Evolutionary conservation across 495 filamentous ascomycete species (phyloP).

Genomic region (Amphirosellinia nigrospora): DNA sequence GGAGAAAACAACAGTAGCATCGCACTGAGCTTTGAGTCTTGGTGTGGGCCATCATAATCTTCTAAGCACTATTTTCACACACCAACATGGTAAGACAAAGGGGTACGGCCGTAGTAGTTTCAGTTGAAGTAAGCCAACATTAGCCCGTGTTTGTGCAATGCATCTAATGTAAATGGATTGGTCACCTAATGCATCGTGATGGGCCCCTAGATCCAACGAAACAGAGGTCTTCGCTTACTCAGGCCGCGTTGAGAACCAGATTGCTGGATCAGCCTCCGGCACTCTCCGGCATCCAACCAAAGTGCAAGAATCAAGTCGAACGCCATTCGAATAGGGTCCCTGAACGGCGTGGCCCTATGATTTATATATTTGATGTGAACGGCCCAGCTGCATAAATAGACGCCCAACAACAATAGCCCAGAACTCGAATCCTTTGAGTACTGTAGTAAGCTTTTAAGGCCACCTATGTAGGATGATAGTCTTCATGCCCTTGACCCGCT

Average conservation of each 20-base stretch:
- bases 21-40: no score
- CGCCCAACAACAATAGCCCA: neutral
- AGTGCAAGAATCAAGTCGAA: neutral
- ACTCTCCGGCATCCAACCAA: neutral
- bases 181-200: neutral
- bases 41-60: neutral
- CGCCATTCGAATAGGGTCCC: neutral
- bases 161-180: neutral
- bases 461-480: neutral
- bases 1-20: neutral
- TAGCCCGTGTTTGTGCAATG: neutral
- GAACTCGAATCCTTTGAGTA: neutral
- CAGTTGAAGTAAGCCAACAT: neutral
- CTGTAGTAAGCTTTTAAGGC: conserved; percentile 16
- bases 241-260: neutral
- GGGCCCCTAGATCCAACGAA: neutral
- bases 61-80: neutral
- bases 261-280: conserved; percentile 2
- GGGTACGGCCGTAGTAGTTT: neutral
- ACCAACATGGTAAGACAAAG: neutral
- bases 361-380: neutral
- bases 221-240: neutral
- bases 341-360: neutral
- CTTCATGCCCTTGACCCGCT: neutral
- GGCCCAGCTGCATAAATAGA: neutral